Percentiles rank a stretch among this genome's conserved stretches.
These are phyloP conservation scores for Pneumocystis murina DNA, from an alignment of 1,139 yeast species.

Conservation along the genomic window DNA sequence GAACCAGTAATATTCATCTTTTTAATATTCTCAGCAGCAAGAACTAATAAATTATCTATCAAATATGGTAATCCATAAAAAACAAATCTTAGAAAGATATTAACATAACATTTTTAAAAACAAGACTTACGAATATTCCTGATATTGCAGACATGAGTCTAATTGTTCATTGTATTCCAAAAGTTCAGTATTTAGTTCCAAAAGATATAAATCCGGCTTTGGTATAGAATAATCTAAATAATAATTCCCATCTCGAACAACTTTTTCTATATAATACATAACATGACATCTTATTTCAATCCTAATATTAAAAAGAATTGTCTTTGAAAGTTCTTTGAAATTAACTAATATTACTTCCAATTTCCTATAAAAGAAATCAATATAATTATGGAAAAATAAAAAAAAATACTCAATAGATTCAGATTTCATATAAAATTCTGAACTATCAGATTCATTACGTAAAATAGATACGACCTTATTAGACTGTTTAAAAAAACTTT, in stretches of 20 bases:
- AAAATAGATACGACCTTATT: background rate
- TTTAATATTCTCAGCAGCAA: background rate
- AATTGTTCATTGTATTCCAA: background rate
- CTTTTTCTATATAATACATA: slow-evolving; percentile 4
- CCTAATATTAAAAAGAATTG: slow-evolving; percentile 6
- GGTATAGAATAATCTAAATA: slow-evolving; percentile 3
- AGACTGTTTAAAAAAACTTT: background rate
- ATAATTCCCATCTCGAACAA: slow-evolving; percentile 7
- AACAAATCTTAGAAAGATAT: slow-evolving; percentile 2
- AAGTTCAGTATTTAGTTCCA: slow-evolving; percentile 8
- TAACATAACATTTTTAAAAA: background rate
- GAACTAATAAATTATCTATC: slow-evolving; percentile 9
- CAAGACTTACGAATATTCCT: background rate
- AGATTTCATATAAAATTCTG: background rate
- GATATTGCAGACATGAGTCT: background rate
- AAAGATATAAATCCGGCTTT: slow-evolving; percentile 6
- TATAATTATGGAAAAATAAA: background rate
- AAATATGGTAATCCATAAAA: slow-evolving; percentile 6
- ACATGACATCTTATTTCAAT: slow-evolving; percentile 9
- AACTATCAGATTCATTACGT: background rate
- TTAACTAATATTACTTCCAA: slow-evolving; percentile 4
- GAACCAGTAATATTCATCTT: slow-evolving; percentile 3
- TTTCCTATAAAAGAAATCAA: background rate
- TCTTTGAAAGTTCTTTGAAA: slow-evolving; percentile 1
- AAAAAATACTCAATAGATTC: background rate